phyloP scores from a whole-genome alignment of 768 basidiomycete species.

The Boletus huronensis region DNA sequence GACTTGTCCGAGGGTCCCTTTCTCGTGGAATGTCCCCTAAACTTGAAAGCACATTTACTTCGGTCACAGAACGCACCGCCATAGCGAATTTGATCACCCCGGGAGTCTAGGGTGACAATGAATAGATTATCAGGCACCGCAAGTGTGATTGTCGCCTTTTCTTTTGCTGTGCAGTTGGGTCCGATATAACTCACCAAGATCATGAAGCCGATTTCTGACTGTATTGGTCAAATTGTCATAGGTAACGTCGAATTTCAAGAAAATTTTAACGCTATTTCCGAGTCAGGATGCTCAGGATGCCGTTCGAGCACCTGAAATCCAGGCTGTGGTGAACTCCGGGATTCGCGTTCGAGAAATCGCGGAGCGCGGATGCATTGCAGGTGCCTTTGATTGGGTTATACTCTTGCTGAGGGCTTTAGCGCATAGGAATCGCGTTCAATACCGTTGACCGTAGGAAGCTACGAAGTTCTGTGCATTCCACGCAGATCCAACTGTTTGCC shows the following conservation, averaged over 20 bases:
- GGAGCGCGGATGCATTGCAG: background rate
- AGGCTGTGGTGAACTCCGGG: background rate
- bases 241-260: background rate
- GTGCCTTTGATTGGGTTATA: background rate
- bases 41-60: background rate
- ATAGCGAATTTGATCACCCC: background rate
- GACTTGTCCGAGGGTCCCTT: background rate
- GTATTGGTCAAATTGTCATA: background rate
- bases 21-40: background rate
- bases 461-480: background rate
- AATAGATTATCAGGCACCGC: background rate
- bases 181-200: background rate
- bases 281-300: background rate
- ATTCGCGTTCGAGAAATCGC: background rate
- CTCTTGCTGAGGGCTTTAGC: background rate
- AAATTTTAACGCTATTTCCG: background rate
- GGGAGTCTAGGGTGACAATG: background rate
- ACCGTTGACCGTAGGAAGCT: background rate
- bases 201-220: background rate
- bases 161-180: constrained; percentile 1
- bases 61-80: background rate
- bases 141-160: background rate
- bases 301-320: background rate
- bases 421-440: background rate
- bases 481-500: background rate